Evolutionary conservation across 192 early-diverging fungal genomes (phyloP), one percentile per base, ranked within the genome.

Genomic region (Gigaspora rosea): DNA sequence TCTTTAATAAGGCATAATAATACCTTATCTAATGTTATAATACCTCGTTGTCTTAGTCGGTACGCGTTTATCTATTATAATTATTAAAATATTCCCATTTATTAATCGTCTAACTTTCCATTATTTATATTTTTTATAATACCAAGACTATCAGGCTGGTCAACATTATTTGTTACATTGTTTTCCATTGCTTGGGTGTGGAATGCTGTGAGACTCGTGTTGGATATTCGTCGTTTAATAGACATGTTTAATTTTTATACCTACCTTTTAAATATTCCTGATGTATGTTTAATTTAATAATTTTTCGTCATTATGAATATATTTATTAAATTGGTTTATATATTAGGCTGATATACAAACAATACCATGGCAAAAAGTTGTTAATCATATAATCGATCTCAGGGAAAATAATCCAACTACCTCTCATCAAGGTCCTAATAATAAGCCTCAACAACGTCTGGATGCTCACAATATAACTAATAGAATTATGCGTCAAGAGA

Each of bases 401-500:
- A 86, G 92, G 51, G 87, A 93, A 66, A 88, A 86, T 51, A 93
- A 95, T 75, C 78, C 90, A 65, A 85, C 80, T 71, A 82, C 83
- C 32, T 73, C 77, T 13, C 76, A 81, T 47, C 74, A 78, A 61
- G 84, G 27, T 80, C 81, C 33, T 11, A 73, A 80, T 12, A 73
- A 71, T 33, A 80, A 73, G 3, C 79, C 78, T 51, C 84, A 80
- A 52, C 83, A 89, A 54, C 87, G 88, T 4, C 82, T 93, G 57
- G 90, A 91, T 72, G 90, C 85, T 46, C 90, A 89, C 71, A 88
- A 85, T 58, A 94, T 99, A 64, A 90, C 95, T 51, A 96, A 94
- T 82, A 92, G 97, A 18, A 98, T 99, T 77, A 91, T 98, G 93
- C 91, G 98, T 18, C 92, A 92, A 57, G 98, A 99, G 52, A 99